Percentiles rank a stretch among this genome's conserved stretches.
These are phyloP conservation scores for Boletus rufocinnamomeus DNA, from an alignment of 768 basidiomycete species.

Conservation along the genomic window DNA sequence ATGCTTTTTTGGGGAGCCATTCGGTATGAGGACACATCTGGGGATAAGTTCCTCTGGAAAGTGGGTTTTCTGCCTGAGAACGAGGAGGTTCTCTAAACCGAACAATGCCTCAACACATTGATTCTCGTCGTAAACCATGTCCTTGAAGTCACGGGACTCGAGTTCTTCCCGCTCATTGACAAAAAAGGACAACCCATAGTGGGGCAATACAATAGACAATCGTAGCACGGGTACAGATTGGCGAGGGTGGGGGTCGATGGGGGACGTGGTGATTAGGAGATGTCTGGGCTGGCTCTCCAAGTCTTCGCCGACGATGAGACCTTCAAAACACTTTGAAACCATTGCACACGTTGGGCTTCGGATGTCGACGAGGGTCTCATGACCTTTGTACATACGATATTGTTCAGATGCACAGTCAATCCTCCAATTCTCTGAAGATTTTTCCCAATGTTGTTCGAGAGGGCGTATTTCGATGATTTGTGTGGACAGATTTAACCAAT, in stretches of 20 bases:
- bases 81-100: constrained; percentile 40
- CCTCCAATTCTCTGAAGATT: constrained; percentile 24
- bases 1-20: background rate
- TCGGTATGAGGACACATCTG: background rate
- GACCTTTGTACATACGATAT: background rate
- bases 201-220: constrained; percentile 35
- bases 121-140: constrained; percentile 39
- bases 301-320: background rate
- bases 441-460: constrained; percentile 17
- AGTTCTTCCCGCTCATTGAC: constrained; percentile 29
- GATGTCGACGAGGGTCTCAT: constrained; percentile 22
- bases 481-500: constrained; percentile 27
- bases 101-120: constrained; percentile 44
- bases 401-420: constrained; percentile 1
- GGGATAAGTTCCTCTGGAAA: background rate
- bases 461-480: constrained; percentile 27
- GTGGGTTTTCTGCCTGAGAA: constrained; percentile 13
- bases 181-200: constrained; percentile 40
- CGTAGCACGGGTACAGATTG: background rate
- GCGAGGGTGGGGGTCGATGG: background rate
- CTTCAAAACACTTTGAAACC: constrained; percentile 13
- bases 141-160: constrained; percentile 40
- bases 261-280: constrained; percentile 16
- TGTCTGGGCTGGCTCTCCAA: background rate
- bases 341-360: constrained; percentile 23